Evolutionary conservation across 2,329 filamentous ascomycete genomes (phyloP), one percentile per base, ranked within the genome.

Genomic region (Curvularia lunata): DNA sequence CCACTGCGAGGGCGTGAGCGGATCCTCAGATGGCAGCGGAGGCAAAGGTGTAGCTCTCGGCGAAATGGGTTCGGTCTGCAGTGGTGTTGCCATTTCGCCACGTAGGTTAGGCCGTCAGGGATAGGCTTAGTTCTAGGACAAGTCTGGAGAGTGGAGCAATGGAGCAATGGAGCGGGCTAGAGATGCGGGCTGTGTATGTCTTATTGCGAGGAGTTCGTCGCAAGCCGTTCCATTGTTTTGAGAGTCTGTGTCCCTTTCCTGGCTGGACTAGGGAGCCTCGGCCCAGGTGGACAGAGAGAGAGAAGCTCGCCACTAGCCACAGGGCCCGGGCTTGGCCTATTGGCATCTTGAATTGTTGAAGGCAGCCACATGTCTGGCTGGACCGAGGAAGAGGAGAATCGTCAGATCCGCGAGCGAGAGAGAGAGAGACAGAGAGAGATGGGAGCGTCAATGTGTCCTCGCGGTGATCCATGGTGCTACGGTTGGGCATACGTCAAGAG

Each of bases 1-100:
- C 86, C 86, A 88, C 79, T 88, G 86, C 2, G 77, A 70, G 12
- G 81, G 72, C 2, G 80, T 83, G 63, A 87, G 80, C 48, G 84
- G 77, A 48, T 83, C 78, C 12, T 78, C 74, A 4, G 71, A 61
- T 16, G 83, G 78, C 2, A 79, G 73, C 1, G 83, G 81, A 25
- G 83, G 80, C 9, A 85, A 70, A 50, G 83, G 80, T 38, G 72
- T 65, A 25, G 74, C 66, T 52, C 70, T 77, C n/a, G 73, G 74
- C 37, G 73, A 74, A 13, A 76, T 69, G 19, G 67, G 45, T 47
- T 69, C 62, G n/a, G 66, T 61, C 13, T 47, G 32, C 19, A 49
- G 47, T 46, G 65, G 46, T 25, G 73, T 62, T 45, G 70, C 57
- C 73, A 75, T 74, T 54, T 45, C 59, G 61, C 54, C 54, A 48